Evolutionary conservation across 139 green algal genomes (phyloP), one percentile per base, ranked within the genome.

Genomic region (Asterochloris erici): DNA sequence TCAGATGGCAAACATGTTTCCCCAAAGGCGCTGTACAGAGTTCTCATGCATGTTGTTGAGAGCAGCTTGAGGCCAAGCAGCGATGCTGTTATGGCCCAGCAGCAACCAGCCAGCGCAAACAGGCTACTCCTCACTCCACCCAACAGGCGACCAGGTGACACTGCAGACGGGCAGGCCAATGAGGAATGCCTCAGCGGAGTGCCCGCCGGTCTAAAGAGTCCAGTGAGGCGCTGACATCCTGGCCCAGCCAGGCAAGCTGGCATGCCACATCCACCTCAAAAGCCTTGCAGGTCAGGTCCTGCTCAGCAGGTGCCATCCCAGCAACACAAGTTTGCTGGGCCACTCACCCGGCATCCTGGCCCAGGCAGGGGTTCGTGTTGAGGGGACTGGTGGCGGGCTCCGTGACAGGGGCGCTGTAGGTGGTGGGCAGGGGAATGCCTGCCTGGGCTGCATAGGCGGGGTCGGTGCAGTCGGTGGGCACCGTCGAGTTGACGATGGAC

Each of bases 361-460:
- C 38, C 17, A 83, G 68, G 38, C 79, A 77, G 24, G 79, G 79
- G 38, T 77, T 83, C 26, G 77, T 73, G 28, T 38, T 73, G 29
- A 73, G 24, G 63, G 77, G 77, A 26, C 61, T 29, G 19, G 63
- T 47, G 61, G 79, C 71, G 23, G 71, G 64, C 13, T 27, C 68
- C 54, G 68, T 68, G n/a, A 60, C 79, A 21, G 69, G 61, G 77
- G 68, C 38, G 14, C 28, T 68, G 29, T 77, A 83, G 29, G 19
- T 68, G 14, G 27, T 63, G 11, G 79, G 79, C 21, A 83, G 47
- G 17, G 79, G 79, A 29, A 83, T 83, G 79, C 79, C 79, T 47
- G 79, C 79, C 27, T 77, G 68, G 60, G 68, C 28, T 16, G 79
- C 79, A 27, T 74, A 74, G 15, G 62, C 78, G 19, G 78, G 28